These are phyloP conservation scores for Candida glaebosa DNA, from an alignment of 805 yeast genomes.

Conservation along the genomic window DNA sequence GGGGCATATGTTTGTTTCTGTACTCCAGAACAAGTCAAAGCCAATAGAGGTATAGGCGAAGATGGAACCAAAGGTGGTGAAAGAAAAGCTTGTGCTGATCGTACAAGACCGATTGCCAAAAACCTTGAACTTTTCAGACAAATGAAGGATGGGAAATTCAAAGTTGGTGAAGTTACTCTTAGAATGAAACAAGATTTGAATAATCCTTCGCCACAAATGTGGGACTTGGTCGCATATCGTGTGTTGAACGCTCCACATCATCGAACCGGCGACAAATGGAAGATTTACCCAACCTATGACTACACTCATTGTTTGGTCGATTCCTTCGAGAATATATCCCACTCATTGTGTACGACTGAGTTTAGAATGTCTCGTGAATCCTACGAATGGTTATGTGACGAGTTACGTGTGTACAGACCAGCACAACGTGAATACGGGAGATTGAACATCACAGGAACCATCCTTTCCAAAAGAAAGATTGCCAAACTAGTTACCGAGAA, in stretches of 20 bases:
- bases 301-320: conserved; percentile 99
- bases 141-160: conserved; percentile 87
- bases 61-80: conserved; percentile 95
- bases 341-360: conserved; percentile 95
- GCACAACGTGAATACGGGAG: conserved; percentile 99
- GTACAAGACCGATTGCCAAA: conserved; percentile 67
- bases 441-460: conserved; percentile 89
- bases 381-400: conserved; percentile 98
- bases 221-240: conserved; percentile 98
- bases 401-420: conserved; percentile 91
- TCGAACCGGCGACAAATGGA: conserved; percentile 97
- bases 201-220: conserved; percentile 97
- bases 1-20: conserved; percentile 92
- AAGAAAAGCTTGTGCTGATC: conserved; percentile 77
- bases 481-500: conserved; percentile 83
- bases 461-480: conserved; percentile 92
- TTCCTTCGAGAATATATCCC: conserved; percentile 93
- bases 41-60: conserved; percentile 83
- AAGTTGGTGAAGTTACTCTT: conserved; percentile 88
- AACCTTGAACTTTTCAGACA: conserved; percentile 77
- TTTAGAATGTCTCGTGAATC: conserved; percentile 88
- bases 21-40: conserved; percentile 85
- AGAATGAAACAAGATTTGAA: conserved; percentile 94
- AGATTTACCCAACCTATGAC: conserved; percentile 96
- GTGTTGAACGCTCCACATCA: conserved; percentile 90